Evolutionary conservation across 768 basidiomycete genomes (phyloP).

Genomic region (Stropharia rugosoannulata): DNA sequence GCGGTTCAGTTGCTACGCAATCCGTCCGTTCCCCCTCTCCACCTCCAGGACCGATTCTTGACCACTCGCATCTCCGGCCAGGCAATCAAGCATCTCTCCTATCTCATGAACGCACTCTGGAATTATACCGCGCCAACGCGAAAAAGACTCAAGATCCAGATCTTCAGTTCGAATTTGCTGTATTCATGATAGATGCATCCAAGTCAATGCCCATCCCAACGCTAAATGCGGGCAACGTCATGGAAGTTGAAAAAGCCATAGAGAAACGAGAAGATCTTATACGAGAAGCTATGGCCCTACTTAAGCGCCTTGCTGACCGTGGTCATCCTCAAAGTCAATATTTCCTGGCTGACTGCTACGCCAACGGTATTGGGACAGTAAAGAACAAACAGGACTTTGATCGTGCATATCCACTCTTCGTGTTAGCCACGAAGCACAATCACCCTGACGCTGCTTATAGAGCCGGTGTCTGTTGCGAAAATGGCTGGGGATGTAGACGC

Average conservation of each 20-base stretch:
- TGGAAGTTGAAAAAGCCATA: slow-evolving; percentile 77
- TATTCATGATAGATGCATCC: slow-evolving; percentile 98
- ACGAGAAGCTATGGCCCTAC: slow-evolving; percentile 81
- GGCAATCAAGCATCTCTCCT: slow-evolving; percentile 92
- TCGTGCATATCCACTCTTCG: slow-evolving; percentile 93
- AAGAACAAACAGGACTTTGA: slow-evolving; percentile 95
- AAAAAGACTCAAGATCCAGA: slow-evolving; percentile 99
- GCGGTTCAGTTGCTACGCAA: slow-evolving; percentile 46
- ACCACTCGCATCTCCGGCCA: slow-evolving; percentile 90
- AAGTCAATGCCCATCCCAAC: slow-evolving; percentile 82
- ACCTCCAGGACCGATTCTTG: slow-evolving; percentile 68
- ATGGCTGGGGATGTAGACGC: slow-evolving; percentile 96
- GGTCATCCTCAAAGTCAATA: slow-evolving; percentile 96
- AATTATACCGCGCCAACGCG: slow-evolving; percentile 95
- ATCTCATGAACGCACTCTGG: slow-evolving; percentile 93
- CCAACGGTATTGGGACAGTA: slow-evolving; percentile 94
- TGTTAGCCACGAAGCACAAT: slow-evolving; percentile 94
- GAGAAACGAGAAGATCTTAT: slow-evolving; percentile 87
- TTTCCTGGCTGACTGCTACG: slow-evolving; percentile 97
- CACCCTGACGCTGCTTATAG: slow-evolving; percentile 96
- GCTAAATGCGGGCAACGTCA: slow-evolving; percentile 67
- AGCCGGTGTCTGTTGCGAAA: slow-evolving; percentile 97
- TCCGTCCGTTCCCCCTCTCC: slow-evolving; percentile 70
- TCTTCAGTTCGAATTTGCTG: slow-evolving; percentile 96
- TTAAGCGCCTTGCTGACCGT: slow-evolving; percentile 90